Conservation (phyloP, 2,329 filamentous ascomycete genomes). For the Nothophaeocryptopus gaeumannii region DNA sequence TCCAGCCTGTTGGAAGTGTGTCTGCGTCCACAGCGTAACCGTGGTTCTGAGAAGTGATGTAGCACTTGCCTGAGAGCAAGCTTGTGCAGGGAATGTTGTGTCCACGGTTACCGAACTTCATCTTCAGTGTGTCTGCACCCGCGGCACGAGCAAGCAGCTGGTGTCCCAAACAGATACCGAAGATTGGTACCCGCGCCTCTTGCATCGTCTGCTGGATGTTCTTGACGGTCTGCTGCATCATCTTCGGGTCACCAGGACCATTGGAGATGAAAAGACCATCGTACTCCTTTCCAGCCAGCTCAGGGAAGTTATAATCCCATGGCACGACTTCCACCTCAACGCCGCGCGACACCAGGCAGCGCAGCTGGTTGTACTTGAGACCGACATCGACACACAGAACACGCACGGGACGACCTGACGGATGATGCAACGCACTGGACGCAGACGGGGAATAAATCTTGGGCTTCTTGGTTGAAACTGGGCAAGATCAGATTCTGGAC, state of each 20-base stretch:
- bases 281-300: conserved; percentile 74
- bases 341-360: conserved; percentile 85
- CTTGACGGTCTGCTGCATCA: conserved; percentile 74
- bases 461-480: conserved; percentile 85
- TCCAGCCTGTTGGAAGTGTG: conserved; percentile 75
- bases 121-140: conserved; percentile 82
- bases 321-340: conserved; percentile 93
- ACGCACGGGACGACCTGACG: conserved; percentile 80
- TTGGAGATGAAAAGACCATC: conserved; percentile 98
- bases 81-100: conserved; percentile 98
- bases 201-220: conserved; percentile 74
- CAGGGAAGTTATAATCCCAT: conserved; percentile 89
- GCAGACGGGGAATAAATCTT: conserved; percentile 78
- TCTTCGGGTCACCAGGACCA: conserved; percentile 90
- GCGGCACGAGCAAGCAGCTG: conserved; percentile 86
- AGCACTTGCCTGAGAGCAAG: conserved; percentile 90
- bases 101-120: conserved; percentile 99
- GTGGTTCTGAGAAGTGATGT: conserved; percentile 99
- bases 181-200: conserved; percentile 80
- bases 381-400: conserved; percentile 94
- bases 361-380: conserved; percentile 96
- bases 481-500: conserved; percentile 33
- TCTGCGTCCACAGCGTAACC: conserved; percentile 86
- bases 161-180: conserved; percentile 94
- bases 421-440: conserved; percentile 73